phyloP scores from a whole-genome alignment of 371 early-diverging fungal species.

The Syncephalastrum sp. region DNA sequence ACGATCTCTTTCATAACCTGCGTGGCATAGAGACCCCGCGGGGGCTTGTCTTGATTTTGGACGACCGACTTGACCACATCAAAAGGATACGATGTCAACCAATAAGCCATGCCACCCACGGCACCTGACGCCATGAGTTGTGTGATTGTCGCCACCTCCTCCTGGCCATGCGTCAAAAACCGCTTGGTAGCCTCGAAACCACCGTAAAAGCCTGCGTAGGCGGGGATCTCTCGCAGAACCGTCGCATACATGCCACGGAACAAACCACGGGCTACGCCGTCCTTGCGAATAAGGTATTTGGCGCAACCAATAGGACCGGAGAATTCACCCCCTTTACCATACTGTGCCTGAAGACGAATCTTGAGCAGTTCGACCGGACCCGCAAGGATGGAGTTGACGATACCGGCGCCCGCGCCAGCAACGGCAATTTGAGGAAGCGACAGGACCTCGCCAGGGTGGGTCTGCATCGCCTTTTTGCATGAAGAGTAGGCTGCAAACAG shows the following conservation, averaged over 20 bases:
- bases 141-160: conserved; percentile 45
- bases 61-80: conserved; percentile 83
- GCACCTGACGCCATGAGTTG: conserved; percentile 77
- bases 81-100: conserved; percentile 82
- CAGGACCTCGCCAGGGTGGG: conserved; percentile 33
- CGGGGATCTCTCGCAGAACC: conserved; percentile 77
- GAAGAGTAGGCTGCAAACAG: conserved; percentile 77
- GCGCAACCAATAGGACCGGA: conserved; percentile 72
- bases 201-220: conserved; percentile 81
- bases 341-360: conserved; percentile 79
- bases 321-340: conserved; percentile 33
- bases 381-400: conserved; percentile 70
- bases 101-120: conserved; percentile 75
- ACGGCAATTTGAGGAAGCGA: conserved; percentile 65
- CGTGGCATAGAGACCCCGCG: conserved; percentile 62
- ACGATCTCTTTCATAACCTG: conserved; percentile 51
- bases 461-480: conserved; percentile 54
- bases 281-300: conserved; percentile 53
- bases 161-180: conserved; percentile 38
- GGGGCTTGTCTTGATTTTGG: conserved; percentile 61
- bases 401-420: conserved; percentile 80
- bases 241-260: conserved; percentile 83
- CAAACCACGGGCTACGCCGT: conserved; percentile 69
- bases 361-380: conserved; percentile 84
- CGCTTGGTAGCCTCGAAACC: conserved; percentile 80